Conservation (phyloP, 1,284 basidiomycete genomes). For the Chiua sp. region DNA sequence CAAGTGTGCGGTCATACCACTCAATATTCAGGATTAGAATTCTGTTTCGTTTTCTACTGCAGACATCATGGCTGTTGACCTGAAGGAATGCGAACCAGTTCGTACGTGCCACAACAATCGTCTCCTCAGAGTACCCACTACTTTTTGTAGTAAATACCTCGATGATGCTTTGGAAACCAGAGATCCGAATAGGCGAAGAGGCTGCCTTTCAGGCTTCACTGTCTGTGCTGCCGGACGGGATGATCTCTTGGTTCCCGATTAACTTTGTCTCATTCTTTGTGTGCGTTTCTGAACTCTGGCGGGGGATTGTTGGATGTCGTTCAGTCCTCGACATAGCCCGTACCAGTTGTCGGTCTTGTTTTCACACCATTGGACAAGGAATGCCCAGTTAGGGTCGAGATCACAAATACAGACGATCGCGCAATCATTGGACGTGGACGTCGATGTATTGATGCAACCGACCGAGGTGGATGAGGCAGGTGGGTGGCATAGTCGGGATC, state of each 20-base stretch:
- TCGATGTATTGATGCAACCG: constrained; percentile 82
- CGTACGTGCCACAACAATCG: constrained; percentile 49
- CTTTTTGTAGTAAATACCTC: too few species aligned
- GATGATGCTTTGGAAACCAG: too few species aligned
- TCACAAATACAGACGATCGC: constrained; percentile 73
- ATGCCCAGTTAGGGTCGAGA: constrained; percentile 69
- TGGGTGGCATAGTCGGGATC: constrained; percentile 39
- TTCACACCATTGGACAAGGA: constrained; percentile 73
- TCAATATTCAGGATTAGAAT: constrained; percentile 48
- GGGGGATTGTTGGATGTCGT: too few species aligned
- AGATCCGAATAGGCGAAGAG: too few species aligned
- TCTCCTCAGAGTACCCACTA: constrained; percentile 3
- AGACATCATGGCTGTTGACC: constrained; percentile 61
- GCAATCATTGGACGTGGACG: constrained; percentile 60
- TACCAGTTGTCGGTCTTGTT: constrained; percentile 56
- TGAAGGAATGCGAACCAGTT: constrained; percentile 64
- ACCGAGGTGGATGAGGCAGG: constrained; percentile 77
- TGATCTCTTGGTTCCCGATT: too few species aligned
- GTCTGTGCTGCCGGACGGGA: too few species aligned
- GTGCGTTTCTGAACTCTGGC: constrained; percentile 43
- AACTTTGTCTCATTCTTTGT: background rate
- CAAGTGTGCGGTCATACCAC: background rate
- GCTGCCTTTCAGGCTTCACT: too few species aligned
- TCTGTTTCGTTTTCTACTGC: constrained; percentile 66
- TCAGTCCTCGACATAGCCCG: constrained; percentile 67